Evolutionary conservation across 108 stramenopile species (phyloP), one percentile per base, ranked within the genome.

Genomic region (Conticribra weissflogii): DNA sequence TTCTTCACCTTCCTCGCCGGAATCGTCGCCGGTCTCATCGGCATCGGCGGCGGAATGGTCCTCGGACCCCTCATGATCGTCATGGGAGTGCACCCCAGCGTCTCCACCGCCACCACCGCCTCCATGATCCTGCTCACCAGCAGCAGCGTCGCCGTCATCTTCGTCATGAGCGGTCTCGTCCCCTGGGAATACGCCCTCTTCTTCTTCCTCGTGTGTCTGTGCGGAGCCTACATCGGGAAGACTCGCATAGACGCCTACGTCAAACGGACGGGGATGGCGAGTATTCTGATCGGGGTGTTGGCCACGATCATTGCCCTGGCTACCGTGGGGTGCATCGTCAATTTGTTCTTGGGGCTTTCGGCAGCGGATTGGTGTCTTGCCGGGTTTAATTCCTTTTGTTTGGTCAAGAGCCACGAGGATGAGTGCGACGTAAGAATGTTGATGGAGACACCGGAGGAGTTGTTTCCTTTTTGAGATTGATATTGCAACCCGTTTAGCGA

Each of bases 11-110:
- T 88, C 64, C 25, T 85, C 34, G 86, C 90, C 3, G 90, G 90
- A 8, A 58, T 87, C 53, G 81, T 88, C 32, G 90, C 86, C 19
- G 87, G 86, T 46, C 34, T 91, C 24, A 84, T 91, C 68, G 90
- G 90, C 23, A 85, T 91, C 60, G 90, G 90, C 25, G 90, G 90
- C 17, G 90, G 87, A n/a, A 91, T 88, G 84, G 83, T 91, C 4
- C 34, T 86, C 22, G 86, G 85, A 14, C 90, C 90, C 3, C 59
- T 91, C 17, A 87, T 91, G 86, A 51, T 91, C 4, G 79, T 82
- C 25, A 86, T 87, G 86, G 86, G 87, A 23, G 71, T 91, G 29
- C 53, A 91, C 60, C 90, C 90, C 12, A 60, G 74, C 19, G 90
- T 91, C 1, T 84, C 85, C 3, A 82, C 80, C 41, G 86, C 90